phyloP scores from a whole-genome alignment of 2,329 filamentous ascomycete species.

The Botryosphaeria dothidea region DNA sequence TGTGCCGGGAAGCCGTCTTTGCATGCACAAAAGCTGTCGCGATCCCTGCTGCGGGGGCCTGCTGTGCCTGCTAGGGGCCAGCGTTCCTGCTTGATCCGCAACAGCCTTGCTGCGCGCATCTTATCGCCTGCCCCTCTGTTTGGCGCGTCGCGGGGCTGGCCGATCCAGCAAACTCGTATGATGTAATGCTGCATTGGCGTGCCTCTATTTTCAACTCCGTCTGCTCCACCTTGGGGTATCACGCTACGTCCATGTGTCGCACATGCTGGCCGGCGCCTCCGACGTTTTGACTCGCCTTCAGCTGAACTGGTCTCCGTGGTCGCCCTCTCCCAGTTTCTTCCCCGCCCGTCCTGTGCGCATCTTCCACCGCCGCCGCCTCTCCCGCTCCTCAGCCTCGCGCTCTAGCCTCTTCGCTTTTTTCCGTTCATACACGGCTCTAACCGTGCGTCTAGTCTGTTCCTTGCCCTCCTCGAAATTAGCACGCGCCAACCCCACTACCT shows the following conservation, averaged over 20 bases:
- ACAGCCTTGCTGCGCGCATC: conserved; percentile 5
- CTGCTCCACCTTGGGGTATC: conserved; percentile 8
- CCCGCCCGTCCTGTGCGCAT: conserved; percentile 52
- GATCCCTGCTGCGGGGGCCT: not conserved
- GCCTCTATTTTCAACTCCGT: conserved; percentile 11
- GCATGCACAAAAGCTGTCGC: not conserved
- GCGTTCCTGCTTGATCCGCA: conserved; percentile 16
- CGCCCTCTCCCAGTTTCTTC: conserved; percentile 57
- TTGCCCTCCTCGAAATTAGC: conserved; percentile 86
- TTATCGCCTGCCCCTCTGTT: conserved; percentile 4
- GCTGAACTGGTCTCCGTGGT: conserved; percentile 65
- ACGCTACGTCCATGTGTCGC: conserved; percentile 3
- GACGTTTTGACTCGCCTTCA: conserved; percentile 33
- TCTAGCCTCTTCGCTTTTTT: conserved; percentile 72
- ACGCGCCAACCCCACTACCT: conserved; percentile 75
- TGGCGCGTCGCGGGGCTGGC: conserved; percentile 14
- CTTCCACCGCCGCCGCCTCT: conserved; percentile 38
- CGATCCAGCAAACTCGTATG: not conserved
- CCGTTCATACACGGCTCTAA: conserved; percentile 88
- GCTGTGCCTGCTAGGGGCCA: not conserved
- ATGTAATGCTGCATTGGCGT: conserved; percentile 13
- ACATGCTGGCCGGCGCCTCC: conserved; percentile 2
- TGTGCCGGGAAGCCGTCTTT: not conserved
- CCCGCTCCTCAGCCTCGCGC: conserved; percentile 44
- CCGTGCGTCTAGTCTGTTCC: conserved; percentile 73